Evolutionary conservation across 164 flowering plant genomes (phyloP).

Genomic region (Malania oleifera): DNA sequence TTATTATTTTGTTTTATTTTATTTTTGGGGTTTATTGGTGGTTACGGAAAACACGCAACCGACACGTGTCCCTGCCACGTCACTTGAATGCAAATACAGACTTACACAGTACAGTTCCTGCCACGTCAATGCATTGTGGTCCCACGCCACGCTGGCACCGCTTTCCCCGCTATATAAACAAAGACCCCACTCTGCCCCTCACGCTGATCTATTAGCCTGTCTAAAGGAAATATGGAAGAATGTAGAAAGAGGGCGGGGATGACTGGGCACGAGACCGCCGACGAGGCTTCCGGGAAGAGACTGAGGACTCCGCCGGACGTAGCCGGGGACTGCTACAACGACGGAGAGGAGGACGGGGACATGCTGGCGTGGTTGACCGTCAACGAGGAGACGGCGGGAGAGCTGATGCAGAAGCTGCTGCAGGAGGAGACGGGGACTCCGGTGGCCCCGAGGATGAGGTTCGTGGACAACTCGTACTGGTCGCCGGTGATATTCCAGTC

Average conservation of each 20-base stretch:
- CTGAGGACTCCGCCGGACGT: background rate
- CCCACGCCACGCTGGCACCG: background rate
- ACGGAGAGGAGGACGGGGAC: slow-evolving; percentile 7
- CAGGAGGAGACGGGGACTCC: background rate
- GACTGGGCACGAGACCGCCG: slow-evolving; percentile 2
- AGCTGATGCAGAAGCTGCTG: slow-evolving; percentile 8
- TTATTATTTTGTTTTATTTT: no score
- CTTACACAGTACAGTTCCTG: no score
- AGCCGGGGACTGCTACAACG: background rate
- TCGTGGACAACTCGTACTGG: slow-evolving; percentile 29
- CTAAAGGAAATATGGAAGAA: slow-evolving; percentile 1
- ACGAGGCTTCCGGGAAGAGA: background rate
- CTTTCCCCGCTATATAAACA: background rate
- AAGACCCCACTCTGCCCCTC: background rate
- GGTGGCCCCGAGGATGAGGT: slow-evolving; percentile 14
- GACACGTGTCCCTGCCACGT: no score
- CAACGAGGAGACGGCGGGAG: slow-evolving; percentile 14
- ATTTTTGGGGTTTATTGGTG: no score
- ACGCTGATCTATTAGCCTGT: background rate
- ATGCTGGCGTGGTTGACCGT: slow-evolving; percentile 8
- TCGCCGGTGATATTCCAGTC: slow-evolving; percentile 21
- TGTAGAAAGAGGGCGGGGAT: slow-evolving; percentile 2
- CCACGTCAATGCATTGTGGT: no score
- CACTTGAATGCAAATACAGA: no score
- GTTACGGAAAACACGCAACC: background rate